phyloP scores from a whole-genome alignment of 257 asterid genomes.

The Salvia miltiorrhiza region DNA sequence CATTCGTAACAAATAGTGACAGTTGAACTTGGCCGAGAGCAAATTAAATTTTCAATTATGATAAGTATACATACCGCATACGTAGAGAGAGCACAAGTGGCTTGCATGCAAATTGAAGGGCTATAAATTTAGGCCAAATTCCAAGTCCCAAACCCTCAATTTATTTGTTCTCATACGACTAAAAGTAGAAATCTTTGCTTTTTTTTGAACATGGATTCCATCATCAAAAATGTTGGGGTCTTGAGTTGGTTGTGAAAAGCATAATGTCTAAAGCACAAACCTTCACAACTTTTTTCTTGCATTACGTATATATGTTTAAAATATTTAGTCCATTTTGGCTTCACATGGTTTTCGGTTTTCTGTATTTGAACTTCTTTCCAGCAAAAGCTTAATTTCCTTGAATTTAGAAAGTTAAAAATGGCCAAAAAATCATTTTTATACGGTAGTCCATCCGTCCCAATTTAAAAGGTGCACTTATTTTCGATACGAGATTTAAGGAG shows the following conservation, averaged over 20 bases:
- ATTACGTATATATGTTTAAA: not conserved
- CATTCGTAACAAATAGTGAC: not conserved
- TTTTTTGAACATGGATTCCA: not conserved
- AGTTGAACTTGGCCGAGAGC: not conserved
- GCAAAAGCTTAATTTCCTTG: no score
- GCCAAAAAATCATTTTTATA: no score
- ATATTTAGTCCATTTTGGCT: not conserved
- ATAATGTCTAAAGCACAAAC: not conserved
- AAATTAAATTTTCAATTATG: no score
- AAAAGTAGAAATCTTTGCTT: not conserved
- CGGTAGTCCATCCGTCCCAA: no score
- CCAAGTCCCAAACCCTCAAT: not conserved
- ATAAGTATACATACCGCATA: not conserved
- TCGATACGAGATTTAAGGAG: no score
- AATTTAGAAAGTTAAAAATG: no score
- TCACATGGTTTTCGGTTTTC: not conserved
- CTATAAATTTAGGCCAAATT: not conserved
- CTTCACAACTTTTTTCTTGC: not conserved
- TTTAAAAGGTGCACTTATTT: no score
- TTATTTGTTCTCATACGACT: not conserved
- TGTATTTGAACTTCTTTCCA: not conserved
- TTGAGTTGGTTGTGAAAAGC: not conserved
- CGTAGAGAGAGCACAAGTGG: not conserved
- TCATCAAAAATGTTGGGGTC: slow-evolving; percentile 2
- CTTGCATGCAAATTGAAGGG: not conserved